Conservation (phyloP, 495 filamentous ascomycete genomes). For the Echria macrotheca region DNA sequence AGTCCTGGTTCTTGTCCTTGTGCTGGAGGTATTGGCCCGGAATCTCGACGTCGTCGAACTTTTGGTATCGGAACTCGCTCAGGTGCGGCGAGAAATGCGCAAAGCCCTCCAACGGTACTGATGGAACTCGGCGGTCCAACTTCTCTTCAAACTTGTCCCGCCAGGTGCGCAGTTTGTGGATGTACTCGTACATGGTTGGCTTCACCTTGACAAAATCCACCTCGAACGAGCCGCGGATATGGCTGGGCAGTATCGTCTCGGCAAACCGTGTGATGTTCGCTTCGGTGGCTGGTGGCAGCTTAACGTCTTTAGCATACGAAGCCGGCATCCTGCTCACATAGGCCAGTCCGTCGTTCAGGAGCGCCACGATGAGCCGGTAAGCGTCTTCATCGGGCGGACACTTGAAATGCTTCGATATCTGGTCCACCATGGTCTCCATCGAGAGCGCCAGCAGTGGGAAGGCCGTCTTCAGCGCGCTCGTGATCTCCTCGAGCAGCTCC, state of each 20-base stretch:
- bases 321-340: conserved; percentile 82
- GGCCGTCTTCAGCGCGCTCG: conserved; percentile 87
- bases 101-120: conserved; percentile 61
- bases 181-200: conserved; percentile 95
- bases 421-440: conserved; percentile 99
- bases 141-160: conserved; percentile 97
- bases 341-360: conserved; percentile 86
- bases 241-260: conserved; percentile 87
- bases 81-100: conserved; percentile 71
- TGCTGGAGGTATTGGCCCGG: conserved; percentile 95
- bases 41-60: conserved; percentile 97
- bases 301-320: conserved; percentile 84
- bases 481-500: conserved; percentile 95
- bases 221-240: conserved; percentile 92
- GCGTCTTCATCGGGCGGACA: conserved; percentile 98
- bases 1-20: conserved; percentile 97
- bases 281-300: conserved; percentile 84
- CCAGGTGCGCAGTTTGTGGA: conserved; percentile 93
- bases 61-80: conserved; percentile 93
- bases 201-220: conserved; percentile 89
- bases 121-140: conserved; percentile 74
- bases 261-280: conserved; percentile 94
- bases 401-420: conserved; percentile 97
- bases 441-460: conserved; percentile 93
- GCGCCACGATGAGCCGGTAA: conserved; percentile 92